These are phyloP conservation scores for Plantago ovata DNA, from an alignment of 257 asterid species.

Conservation along the genomic window DNA sequence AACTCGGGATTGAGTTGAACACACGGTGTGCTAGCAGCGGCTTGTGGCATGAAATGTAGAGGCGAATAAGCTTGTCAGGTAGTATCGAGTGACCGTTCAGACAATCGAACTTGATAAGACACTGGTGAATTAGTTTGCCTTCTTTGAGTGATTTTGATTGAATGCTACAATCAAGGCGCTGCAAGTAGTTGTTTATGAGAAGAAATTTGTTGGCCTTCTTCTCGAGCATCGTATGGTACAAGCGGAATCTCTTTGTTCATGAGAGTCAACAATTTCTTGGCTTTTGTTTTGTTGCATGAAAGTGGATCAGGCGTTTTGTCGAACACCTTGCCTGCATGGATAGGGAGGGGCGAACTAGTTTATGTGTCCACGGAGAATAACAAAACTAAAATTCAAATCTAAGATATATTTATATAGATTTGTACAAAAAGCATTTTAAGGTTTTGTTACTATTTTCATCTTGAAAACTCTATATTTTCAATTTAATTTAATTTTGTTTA, in stretches of 20 bases:
- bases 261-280: too few species aligned
- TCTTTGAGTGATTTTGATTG: constrained; percentile 46
- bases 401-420: too few species aligned
- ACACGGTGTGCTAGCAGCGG: constrained; percentile 56
- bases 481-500: too few species aligned
- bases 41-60: constrained; percentile 64
- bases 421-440: too few species aligned
- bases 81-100: constrained; percentile 20
- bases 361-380: too few species aligned
- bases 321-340: neutral
- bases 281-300: neutral
- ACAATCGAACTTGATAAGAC: constrained; percentile 44
- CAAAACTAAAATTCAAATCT: too few species aligned
- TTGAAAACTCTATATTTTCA: too few species aligned
- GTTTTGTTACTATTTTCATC: too few species aligned
- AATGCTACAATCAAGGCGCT: constrained; percentile 34
- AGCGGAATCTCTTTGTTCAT: too few species aligned
- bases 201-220: constrained; percentile 4
- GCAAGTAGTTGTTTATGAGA: constrained; percentile 25
- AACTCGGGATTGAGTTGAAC: constrained; percentile 46
- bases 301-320: neutral
- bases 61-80: constrained; percentile 53
- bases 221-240: neutral
- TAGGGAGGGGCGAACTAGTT: too few species aligned
- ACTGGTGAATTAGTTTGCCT: constrained; percentile 58